Evolutionary conservation across 208 protist genomes (phyloP).

Genomic region (Leishmania tarentolae): DNA sequence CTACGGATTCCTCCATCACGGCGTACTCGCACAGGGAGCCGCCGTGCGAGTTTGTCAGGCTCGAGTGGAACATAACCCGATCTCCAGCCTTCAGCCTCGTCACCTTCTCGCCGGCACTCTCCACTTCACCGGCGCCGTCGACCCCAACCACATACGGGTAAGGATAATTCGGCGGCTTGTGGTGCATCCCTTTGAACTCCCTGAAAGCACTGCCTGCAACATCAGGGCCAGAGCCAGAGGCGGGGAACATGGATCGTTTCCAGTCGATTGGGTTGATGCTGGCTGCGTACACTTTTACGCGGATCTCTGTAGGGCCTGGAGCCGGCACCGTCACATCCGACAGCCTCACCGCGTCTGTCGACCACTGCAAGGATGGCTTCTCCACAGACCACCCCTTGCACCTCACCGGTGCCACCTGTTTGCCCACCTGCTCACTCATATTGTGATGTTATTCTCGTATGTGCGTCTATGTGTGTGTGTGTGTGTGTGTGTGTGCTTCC

Average conservation of each 20-base stretch:
- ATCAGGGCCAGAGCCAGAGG: conserved; percentile 9
- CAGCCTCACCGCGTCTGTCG: conserved; percentile 19
- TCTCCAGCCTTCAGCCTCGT: conserved; percentile 39
- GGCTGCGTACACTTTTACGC: conserved; percentile 50
- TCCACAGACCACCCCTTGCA: conserved; percentile 30
- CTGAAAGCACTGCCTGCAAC: conserved; percentile 14
- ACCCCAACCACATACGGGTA: conserved; percentile 61
- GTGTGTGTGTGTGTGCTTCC: background rate
- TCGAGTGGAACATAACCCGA: conserved; percentile 59
- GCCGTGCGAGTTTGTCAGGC: conserved; percentile 27
- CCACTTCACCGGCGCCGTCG: conserved; percentile 57
- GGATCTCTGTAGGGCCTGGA: conserved; percentile 41
- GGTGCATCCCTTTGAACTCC: conserved; percentile 27
- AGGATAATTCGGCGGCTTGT: conserved; percentile 34
- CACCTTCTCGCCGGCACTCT: conserved; percentile 49
- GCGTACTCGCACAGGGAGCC: conserved; percentile 78
- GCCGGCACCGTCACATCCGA: conserved; percentile 36
- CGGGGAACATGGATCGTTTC: conserved; percentile 40
- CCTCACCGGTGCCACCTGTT: conserved; percentile 11
- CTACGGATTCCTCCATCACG: conserved; percentile 43
- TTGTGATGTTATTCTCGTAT: background rate
- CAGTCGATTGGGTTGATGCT: conserved; percentile 52
- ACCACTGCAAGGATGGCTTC: conserved; percentile 22
- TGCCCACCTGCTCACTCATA: background rate
- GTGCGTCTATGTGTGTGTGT: background rate